Evolutionary conservation across 2,329 filamentous ascomycete species (phyloP).

Genomic region (Aspergillus fumigatus): DNA sequence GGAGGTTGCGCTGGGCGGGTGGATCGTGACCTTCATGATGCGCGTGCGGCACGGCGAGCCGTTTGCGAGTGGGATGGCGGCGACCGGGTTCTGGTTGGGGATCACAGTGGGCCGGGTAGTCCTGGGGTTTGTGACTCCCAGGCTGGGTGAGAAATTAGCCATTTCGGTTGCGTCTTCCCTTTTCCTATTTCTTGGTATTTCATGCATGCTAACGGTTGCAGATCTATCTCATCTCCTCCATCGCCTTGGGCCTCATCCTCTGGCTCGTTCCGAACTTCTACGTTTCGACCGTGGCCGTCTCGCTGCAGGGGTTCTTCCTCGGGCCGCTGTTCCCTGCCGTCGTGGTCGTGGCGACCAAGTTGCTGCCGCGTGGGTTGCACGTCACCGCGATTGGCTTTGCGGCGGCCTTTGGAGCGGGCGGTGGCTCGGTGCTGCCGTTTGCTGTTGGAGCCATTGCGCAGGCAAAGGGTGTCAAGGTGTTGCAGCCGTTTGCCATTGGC

Average conservation of each 20-base stretch:
- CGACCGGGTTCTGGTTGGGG: conserved; percentile 80
- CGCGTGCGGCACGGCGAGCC: conserved; percentile 62
- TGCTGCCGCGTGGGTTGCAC: conserved; percentile 68
- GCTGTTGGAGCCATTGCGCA: conserved; percentile 47
- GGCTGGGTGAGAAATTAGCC: conserved; percentile 62
- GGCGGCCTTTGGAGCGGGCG: conserved; percentile 69
- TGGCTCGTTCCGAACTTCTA: conserved; percentile 77
- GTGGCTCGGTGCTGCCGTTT: conserved; percentile 51
- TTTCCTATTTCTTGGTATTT: too few species aligned
- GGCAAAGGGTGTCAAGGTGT: conserved; percentile 53
- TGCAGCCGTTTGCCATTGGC: conserved; percentile 51
- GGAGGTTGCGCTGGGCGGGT: conserved; percentile 68
- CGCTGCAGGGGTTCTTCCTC: conserved; percentile 71
- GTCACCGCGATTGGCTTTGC: conserved; percentile 78
- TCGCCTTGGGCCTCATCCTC: conserved; percentile 66
- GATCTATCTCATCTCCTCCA: conserved; percentile 60
- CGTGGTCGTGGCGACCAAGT: conserved; percentile 67
- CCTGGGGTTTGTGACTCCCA: conserved; percentile 70
- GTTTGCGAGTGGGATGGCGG: conserved; percentile 70
- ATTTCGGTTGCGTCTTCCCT: conserved; percentile 39
- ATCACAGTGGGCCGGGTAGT: conserved; percentile 69
- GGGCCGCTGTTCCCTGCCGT: conserved; percentile 75
- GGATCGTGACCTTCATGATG: conserved; percentile 88
- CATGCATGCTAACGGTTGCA: conserved; percentile 2
- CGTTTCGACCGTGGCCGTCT: conserved; percentile 66